A percentile compares a stretch with the other conserved stretches of the same genome.
These are phyloP conservation scores for Setaria viridis DNA, from an alignment of 202 grass and related monocot species.

Conservation along the genomic window DNA sequence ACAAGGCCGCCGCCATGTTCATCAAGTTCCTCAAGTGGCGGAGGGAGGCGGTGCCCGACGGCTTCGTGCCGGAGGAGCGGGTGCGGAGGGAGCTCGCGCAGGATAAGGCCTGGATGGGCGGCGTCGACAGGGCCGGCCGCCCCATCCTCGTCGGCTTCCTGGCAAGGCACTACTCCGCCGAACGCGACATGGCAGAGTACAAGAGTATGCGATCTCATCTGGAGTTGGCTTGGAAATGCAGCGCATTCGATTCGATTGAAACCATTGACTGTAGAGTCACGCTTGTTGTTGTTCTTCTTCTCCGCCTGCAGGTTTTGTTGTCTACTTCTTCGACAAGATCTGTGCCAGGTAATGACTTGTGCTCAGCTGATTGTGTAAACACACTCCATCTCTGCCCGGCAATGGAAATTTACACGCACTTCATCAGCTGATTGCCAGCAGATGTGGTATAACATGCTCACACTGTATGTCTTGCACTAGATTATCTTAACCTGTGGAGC, in stretches of 20 bases:
- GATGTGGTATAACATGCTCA: too few relatives aligned
- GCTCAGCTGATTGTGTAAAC: not conserved
- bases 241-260: too few relatives aligned
- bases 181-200: constrained; percentile 66
- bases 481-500: not conserved
- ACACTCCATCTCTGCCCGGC: not conserved
- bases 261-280: too few relatives aligned
- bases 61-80: constrained; percentile 56
- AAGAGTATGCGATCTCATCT: constrained; percentile 43
- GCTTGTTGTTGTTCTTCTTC: not conserved
- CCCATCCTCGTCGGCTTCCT: constrained; percentile 64
- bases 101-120: constrained; percentile 66
- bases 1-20: constrained; percentile 64
- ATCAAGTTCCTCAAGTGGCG: constrained; percentile 68
- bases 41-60: constrained; percentile 53
- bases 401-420: not conserved
- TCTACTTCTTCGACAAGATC: constrained; percentile 70
- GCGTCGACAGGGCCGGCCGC: constrained; percentile 59
- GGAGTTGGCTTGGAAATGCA: too few relatives aligned
- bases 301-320: constrained; percentile 58
- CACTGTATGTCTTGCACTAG: not conserved
- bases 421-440: too few relatives aligned
- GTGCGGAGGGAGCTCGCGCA: constrained; percentile 55
- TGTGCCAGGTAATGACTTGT: constrained; percentile 58
- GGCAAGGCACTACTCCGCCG: constrained; percentile 60